A percentile compares a stretch with the other conserved stretches of the same genome.
These are phyloP conservation scores for Lecanicillium sp. DNA, from an alignment of 2,329 filamentous ascomycete species.

Conservation along the genomic window DNA sequence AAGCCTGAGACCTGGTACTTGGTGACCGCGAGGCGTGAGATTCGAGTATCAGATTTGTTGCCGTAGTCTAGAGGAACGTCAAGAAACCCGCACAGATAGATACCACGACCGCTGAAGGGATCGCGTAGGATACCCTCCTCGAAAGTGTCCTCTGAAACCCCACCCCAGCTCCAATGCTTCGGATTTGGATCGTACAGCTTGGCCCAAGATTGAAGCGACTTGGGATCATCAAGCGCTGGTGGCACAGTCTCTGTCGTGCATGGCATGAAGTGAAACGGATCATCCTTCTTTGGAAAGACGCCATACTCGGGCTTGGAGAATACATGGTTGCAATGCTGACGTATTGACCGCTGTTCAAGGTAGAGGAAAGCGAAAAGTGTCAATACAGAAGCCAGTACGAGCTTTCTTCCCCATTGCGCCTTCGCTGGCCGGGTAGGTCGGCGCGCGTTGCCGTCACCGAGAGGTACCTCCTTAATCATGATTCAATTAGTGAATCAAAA, in stretches of 20 bases:
- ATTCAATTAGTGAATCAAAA: no score
- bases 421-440: no score
- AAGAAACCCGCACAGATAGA: slow-evolving; percentile 40
- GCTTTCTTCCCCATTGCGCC: no score
- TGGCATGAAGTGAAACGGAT: slow-evolving; percentile 38
- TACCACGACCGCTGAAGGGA: slow-evolving; percentile 29
- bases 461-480: no score
- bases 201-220: slow-evolving; percentile 29
- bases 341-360: background rate
- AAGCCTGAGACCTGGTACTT: slow-evolving; percentile 41
- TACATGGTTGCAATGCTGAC: background rate
- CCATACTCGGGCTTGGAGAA: slow-evolving; percentile 13
- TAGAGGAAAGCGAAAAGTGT: background rate
- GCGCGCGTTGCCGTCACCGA: no score
- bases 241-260: slow-evolving; percentile 33
- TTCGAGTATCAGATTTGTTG: slow-evolving; percentile 33
- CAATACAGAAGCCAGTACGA: background rate
- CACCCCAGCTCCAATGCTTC: slow-evolving; percentile 37
- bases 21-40: slow-evolving; percentile 37
- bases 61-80: slow-evolving; percentile 40
- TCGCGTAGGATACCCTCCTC: slow-evolving; percentile 13
- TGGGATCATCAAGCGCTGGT: slow-evolving; percentile 30
- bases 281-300: slow-evolving; percentile 30
- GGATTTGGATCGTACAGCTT: slow-evolving; percentile 34
- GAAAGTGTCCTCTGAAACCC: slow-evolving; percentile 6